Base-by-base conservation (phyloP, 1,139 yeast genomes). In the Hansenula sp. region DNA sequence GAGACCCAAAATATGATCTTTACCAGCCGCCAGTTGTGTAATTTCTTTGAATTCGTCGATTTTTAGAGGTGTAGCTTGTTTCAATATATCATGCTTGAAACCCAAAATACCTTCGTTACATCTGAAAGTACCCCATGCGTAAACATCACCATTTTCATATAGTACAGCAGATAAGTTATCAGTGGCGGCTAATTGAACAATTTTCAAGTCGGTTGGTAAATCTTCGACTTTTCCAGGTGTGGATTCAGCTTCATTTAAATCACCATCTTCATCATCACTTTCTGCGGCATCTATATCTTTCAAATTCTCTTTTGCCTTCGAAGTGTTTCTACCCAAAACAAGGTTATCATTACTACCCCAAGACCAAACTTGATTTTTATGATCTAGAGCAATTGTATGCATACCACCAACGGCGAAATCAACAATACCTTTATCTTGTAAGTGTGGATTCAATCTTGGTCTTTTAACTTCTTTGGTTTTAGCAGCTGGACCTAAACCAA, bases 281-380 rank as follows among this genome's bases (percentile, higher is more conserved):
- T 66, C 72, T 15, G 53, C 70, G n/a, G 62, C 79, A 57, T 81
- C 87, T 68, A 81, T 77, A 54, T 81, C 86, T 59, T 78, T 82
- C 50, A 85, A 68, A 10, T 71, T 71, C 48, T 83, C 93, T 27
- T 68, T 76, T 0, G 74, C 82, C 35, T 67, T 74, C 15, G 78
- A 71, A 0, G 96, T 84, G 55, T 85, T 86, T 63, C 99, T 80
- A n/a, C 98, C 99, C 43, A 93, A 71, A 1, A 88, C 97, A 33
- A 85, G 91, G 49, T 89, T 83, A 59, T 93, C 99, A 58, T 93
- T 94, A 44, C 87, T 85, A 47, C 99, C 99, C 99, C 99, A 93
- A 3, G 96, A 86, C 96, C 97, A 91, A 9, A 93, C 65, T 45
- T 78, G 72, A 53, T 88, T 89, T 24, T 76, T 68, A 32, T 78